phyloP scores from a whole-genome alignment of 2,329 filamentous ascomycete species.

The Colletotrichum australisinense region DNA sequence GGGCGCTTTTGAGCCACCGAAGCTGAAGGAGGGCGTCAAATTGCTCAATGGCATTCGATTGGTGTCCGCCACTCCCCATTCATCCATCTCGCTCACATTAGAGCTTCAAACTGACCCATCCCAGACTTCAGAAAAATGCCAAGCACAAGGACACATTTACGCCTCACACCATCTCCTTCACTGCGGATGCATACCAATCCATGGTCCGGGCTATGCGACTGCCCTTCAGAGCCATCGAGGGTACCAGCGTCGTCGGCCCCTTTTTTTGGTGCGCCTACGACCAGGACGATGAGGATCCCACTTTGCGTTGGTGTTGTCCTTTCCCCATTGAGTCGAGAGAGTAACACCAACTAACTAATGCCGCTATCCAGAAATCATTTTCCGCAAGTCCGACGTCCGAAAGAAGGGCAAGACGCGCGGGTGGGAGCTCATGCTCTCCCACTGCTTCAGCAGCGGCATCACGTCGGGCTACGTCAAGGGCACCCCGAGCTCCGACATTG shows the following conservation, averaged over 20 bases:
- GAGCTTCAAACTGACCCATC: not conserved
- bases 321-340: not conserved
- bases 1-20: constrained; percentile 65
- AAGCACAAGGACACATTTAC: constrained; percentile 68
- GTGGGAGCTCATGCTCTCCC: constrained; percentile 73
- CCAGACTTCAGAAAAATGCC: constrained; percentile 67
- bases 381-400: constrained; percentile 74
- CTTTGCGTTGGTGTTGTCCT: constrained; percentile 60
- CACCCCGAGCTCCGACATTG: constrained; percentile 67
- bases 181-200: constrained; percentile 59
- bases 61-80: constrained; percentile 56
- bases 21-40: constrained; percentile 54
- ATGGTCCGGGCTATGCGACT: constrained; percentile 68
- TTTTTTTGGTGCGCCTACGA: constrained; percentile 72
- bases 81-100: constrained; percentile 10
- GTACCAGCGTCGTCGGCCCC: constrained; percentile 68
- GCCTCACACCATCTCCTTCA: constrained; percentile 64
- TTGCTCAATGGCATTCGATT: constrained; percentile 64
- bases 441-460: constrained; percentile 64
- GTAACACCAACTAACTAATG: constrained; percentile 6
- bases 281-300: constrained; percentile 65
- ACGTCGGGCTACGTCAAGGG: constrained; percentile 73
- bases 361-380: constrained; percentile 64
- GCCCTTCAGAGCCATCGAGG: constrained; percentile 69
- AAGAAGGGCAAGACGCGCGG: constrained; percentile 73